Conservation (phyloP, 345 rosid species). For the Erysimum cheiranthoides region DNA sequence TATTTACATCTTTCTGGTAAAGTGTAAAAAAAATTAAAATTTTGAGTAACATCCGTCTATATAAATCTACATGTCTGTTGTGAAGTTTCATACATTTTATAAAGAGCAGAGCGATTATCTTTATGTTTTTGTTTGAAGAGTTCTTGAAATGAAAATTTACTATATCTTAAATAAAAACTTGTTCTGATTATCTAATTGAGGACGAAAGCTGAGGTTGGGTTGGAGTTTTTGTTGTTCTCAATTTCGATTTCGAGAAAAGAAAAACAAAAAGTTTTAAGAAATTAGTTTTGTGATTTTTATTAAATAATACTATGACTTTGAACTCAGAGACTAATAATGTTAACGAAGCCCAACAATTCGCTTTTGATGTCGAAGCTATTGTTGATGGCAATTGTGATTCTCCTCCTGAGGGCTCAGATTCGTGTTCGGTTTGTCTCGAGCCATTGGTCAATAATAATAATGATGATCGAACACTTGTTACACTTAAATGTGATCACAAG, state of each 20-base stretch:
- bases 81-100: neutral
- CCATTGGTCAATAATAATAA: neutral
- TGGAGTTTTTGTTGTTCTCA: no score
- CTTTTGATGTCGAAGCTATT: neutral
- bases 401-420: neutral
- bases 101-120: neutral
- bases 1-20: neutral
- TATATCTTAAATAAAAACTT: no score
- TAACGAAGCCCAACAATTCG: neutral
- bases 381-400: neutral
- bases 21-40: neutral
- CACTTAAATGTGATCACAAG: neutral
- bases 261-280: no score
- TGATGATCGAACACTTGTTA: slow-evolving; percentile 6
- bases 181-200: no score
- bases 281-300: neutral
- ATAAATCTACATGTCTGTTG: neutral
- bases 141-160: neutral
- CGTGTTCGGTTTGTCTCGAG: slow-evolving; percentile 4
- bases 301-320: neutral
- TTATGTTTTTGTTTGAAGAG: neutral
- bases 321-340: neutral
- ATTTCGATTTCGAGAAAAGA: no score
- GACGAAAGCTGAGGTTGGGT: no score
- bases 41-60: neutral